Base-by-base conservation (phyloP, 257 asterid genomes). In the Linderniella brevidens region DNA sequence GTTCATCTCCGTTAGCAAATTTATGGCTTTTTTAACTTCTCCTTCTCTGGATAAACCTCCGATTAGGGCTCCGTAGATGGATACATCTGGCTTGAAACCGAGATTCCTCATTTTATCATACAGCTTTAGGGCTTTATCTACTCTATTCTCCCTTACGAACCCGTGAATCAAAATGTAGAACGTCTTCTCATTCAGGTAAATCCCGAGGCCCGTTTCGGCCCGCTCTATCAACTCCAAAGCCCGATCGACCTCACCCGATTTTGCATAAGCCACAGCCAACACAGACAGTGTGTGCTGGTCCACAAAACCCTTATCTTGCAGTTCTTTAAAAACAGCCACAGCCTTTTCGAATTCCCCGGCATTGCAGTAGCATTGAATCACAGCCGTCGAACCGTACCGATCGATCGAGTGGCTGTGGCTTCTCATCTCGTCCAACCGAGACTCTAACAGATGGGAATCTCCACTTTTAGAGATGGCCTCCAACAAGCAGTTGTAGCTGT, bases 291-390 rank as follows among this genome's bases (percentile, higher is more conserved):
- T 68, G 63, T 87, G 90, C 50, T 75, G 76, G 77, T 86, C 97
- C 29, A 78, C 75, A 79, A 73, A 79, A 36, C 88, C 92, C 64
- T 60, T 79, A 14, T 52, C 73, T 19, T 25, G 58, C 73, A 86
- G 66, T 52, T 76, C 66, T 46, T 73, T 69, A 47, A 86, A 82
- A 39, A 82, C 70, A 55, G 42, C 51, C 55, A 73, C 15, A 8
- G 92, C 97, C 59, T 73, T 70, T 37, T 66, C 74, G 45, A 80
- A 77, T 58, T 52, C 63, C 57, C 79, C 65, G 1, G 64, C 92
- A 54, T 77, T 77, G 72, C 92, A 86, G 54, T 79, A 86, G 63
- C 97, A 86, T n/a, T 75, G 87, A 65, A 86, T 48, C 13, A 60
- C 70, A 0, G 92, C 92, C 11, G 93, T 87, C 63, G 75, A 63